phyloP scores from a whole-genome alignment of 257 asterid genomes.

The Nyctanthes arbortristis region DNA sequence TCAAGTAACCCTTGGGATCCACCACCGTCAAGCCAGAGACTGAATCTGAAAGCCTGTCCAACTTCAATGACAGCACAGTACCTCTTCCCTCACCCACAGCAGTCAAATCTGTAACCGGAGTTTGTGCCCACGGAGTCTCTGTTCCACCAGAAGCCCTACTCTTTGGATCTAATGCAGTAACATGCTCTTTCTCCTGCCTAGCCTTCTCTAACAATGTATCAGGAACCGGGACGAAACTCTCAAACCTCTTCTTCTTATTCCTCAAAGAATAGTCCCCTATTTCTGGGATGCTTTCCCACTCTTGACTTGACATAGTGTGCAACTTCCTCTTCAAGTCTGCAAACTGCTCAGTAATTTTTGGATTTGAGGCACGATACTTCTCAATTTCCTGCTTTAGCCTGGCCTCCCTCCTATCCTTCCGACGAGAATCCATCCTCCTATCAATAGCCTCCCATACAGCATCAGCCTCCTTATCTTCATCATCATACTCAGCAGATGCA shows the following conservation, averaged over 20 bases:
- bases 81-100: slow-evolving; percentile 99
- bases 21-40: slow-evolving; percentile 88
- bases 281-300: slow-evolving; percentile 93
- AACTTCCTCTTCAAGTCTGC: slow-evolving; percentile 89
- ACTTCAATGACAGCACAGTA: slow-evolving; percentile 78
- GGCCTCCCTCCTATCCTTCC: slow-evolving; percentile 95
- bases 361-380: slow-evolving; percentile 82
- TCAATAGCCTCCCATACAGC: slow-evolving; percentile 85
- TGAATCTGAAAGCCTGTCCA: slow-evolving; percentile 82
- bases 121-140: slow-evolving; percentile 87
- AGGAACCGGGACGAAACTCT: slow-evolving; percentile 88
- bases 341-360: slow-evolving; percentile 86
- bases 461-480: slow-evolving; percentile 92
- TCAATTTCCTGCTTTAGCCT: slow-evolving; percentile 92
- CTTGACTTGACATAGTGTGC: slow-evolving; percentile 55
- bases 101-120: slow-evolving; percentile 90
- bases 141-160: slow-evolving; percentile 82
- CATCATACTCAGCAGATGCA: slow-evolving; percentile 93
- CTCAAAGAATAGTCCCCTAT: slow-evolving; percentile 79
- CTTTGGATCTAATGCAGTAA: slow-evolving; percentile 85
- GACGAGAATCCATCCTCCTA: slow-evolving; percentile 79
- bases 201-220: slow-evolving; percentile 92
- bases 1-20: slow-evolving; percentile 96
- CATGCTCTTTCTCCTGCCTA: slow-evolving; percentile 89
- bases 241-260: slow-evolving; percentile 88